These are phyloP conservation scores for Bertia moriformis DNA, from an alignment of 2,329 filamentous ascomycete genomes.

Conservation along the genomic window DNA sequence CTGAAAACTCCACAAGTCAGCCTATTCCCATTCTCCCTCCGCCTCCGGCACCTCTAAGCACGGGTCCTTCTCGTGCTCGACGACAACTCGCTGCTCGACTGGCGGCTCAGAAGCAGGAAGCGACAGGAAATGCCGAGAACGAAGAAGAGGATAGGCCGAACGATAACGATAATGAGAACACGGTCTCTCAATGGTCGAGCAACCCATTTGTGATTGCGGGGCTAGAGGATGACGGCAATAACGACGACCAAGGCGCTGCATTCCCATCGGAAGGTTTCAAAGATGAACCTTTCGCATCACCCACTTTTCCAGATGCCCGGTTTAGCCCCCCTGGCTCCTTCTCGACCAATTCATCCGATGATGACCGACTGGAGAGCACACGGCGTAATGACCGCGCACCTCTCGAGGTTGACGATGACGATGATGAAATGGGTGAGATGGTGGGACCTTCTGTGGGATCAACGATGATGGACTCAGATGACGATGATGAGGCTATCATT, in stretches of 20 bases:
- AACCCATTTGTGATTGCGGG: slow-evolving; percentile 1
- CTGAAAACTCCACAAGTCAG: not conserved
- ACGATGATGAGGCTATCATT: slow-evolving; percentile 1
- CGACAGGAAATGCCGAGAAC: not conserved
- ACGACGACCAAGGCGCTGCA: not conserved
- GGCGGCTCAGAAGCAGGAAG: not conserved
- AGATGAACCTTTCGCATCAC: not conserved
- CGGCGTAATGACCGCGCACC: not conserved
- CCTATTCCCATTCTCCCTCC: not conserved
- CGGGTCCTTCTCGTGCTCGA: not conserved
- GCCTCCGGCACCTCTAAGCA: not conserved
- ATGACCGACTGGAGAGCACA: not conserved
- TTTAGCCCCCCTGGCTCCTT: not conserved
- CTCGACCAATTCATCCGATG: not conserved
- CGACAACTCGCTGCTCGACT: not conserved
- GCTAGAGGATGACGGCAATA: not conserved
- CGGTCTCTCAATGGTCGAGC: not conserved
- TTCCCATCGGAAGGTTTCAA: not conserved
- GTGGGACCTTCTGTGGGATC: not conserved
- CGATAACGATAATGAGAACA: not conserved
- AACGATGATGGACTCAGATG: not conserved
- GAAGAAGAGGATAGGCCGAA: not conserved
- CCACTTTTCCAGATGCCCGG: not conserved
- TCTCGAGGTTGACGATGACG: not conserved
- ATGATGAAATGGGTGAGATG: slow-evolving; percentile 1